Evolutionary conservation across 768 basidiomycete species (phyloP), one percentile per base, ranked within the genome.

Genomic region (Leccinum uliginosum): DNA sequence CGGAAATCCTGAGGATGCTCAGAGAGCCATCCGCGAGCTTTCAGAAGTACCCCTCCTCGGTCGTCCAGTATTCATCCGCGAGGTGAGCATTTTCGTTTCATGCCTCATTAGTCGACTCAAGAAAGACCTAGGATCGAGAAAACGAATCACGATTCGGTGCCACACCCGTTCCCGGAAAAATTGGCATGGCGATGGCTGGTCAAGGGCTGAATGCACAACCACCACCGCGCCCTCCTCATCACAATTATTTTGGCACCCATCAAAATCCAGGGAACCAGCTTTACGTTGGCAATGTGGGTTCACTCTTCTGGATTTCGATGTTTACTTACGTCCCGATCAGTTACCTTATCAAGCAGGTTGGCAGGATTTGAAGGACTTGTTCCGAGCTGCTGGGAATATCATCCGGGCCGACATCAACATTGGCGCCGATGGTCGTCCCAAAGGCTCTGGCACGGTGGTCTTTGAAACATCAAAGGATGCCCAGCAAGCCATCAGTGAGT

Each of bases 351-450:
- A 95, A 75, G 94, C 93, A n/a, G 93, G 93, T 29, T 99, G 96
- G 96, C 96, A 99, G 71, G 96, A 98, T 70, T 76, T 98, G 55
- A 98, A 98, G 68, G 96, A 98, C 72, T 77, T 98, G 27, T 98
- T 98, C 86, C 86, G 96, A 55, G 84, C 91, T 27, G 91, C 96
- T 46, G 96, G 96, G 7, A 91, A 92, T 67, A 95, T 99, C 63
- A 85, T 98, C 61, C 86, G 96, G 47, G 93, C 96, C 55, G 96
- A 98, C 70, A 93, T 98, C 60, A 94, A 95, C 63, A 89, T 96
- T 56, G 92, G 91, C 57, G 85, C 86, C 21, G 93, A 97, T 71
- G 95, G 95, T 26, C 83, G 87, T 12, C 94, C 96, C 15, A 96
- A 97, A 71, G 96, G 96, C 21, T 96, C 91, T 51, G 96, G 96